These are phyloP conservation scores for Boletus subcaerulescens DNA, from an alignment of 768 basidiomycete genomes.

Conservation along the genomic window DNA sequence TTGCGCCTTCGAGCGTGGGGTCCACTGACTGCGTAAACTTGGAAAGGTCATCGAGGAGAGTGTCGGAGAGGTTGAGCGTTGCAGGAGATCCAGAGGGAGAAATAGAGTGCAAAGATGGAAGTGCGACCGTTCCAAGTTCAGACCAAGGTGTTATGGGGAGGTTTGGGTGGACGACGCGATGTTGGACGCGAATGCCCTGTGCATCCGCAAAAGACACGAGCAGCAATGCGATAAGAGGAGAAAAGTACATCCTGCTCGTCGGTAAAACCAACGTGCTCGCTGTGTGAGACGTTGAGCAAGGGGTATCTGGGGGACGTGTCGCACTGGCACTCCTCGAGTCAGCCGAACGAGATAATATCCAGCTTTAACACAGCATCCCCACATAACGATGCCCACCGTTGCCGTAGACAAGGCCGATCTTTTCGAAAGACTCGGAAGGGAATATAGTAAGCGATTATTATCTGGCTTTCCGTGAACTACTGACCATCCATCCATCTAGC, in stretches of 20 bases:
- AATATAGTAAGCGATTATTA: constrained; percentile 60
- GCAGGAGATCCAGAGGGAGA: constrained; percentile 35
- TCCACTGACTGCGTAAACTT: constrained; percentile 41
- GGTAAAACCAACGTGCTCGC: not conserved
- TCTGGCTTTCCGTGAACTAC: constrained; percentile 3
- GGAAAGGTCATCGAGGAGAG: constrained; percentile 44
- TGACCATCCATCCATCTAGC: constrained; percentile 46
- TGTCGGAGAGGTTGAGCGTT: constrained; percentile 38
- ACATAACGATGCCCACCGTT: constrained; percentile 79
- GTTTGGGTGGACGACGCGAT: constrained; percentile 34
- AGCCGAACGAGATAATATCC: not conserved
- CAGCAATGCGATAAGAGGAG: constrained; percentile 9
- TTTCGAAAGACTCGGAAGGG: constrained; percentile 77
- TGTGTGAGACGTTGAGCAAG: constrained; percentile 2
- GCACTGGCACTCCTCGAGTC: not conserved
- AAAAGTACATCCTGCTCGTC: constrained; percentile 5
- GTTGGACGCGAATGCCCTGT: constrained; percentile 19
- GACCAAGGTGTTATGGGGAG: constrained; percentile 24
- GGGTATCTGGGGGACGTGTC: constrained; percentile 22
- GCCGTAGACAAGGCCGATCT: constrained; percentile 95
- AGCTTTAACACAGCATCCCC: not conserved
- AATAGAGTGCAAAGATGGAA: constrained; percentile 30
- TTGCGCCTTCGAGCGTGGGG: constrained; percentile 38
- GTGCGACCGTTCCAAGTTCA: constrained; percentile 23
- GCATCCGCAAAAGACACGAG: constrained; percentile 12